phyloP scores from a whole-genome alignment of 306 rosid genomes.

The Spatholobus suberectus region DNA sequence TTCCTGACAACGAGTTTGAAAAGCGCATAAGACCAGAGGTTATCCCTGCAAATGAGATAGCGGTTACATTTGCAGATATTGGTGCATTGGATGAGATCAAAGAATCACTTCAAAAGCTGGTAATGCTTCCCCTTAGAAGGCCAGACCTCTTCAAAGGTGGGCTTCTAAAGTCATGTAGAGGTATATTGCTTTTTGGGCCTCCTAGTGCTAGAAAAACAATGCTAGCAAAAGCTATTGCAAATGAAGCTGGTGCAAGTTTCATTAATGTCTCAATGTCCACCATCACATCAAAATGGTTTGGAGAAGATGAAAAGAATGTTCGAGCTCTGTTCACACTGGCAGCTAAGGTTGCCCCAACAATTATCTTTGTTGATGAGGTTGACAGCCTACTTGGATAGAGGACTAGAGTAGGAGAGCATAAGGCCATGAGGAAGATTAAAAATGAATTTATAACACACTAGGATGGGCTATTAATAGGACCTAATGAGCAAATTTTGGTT shows the following conservation, averaged over 20 bases:
- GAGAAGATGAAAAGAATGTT: conserved; percentile 81
- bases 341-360: conserved; percentile 82
- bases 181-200: conserved; percentile 85
- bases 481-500: conserved; percentile 67
- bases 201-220: conserved; percentile 91
- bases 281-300: conserved; percentile 77
- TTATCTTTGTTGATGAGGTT: conserved; percentile 83
- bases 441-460: conserved; percentile 86
- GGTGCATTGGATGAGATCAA: conserved; percentile 79
- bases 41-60: conserved; percentile 82
- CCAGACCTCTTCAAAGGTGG: conserved; percentile 84
- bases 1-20: conserved; percentile 81
- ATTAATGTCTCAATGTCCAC: conserved; percentile 86
- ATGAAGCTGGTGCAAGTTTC: conserved; percentile 87
- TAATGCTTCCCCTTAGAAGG: conserved; percentile 89
- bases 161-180: conserved; percentile 79
- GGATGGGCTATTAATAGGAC: conserved; percentile 79
- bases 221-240: conserved; percentile 89
- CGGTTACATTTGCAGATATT: conserved; percentile 81
- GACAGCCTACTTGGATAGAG: conserved; percentile 91
- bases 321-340: conserved; percentile 82
- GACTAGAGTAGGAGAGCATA: conserved; percentile 82
- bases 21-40: conserved; percentile 84
- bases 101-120: conserved; percentile 82
- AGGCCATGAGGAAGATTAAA: conserved; percentile 79